Base-by-base conservation (phyloP, 2,329 filamentous ascomycete genomes). In the Dactylonectria estremocensis region DNA sequence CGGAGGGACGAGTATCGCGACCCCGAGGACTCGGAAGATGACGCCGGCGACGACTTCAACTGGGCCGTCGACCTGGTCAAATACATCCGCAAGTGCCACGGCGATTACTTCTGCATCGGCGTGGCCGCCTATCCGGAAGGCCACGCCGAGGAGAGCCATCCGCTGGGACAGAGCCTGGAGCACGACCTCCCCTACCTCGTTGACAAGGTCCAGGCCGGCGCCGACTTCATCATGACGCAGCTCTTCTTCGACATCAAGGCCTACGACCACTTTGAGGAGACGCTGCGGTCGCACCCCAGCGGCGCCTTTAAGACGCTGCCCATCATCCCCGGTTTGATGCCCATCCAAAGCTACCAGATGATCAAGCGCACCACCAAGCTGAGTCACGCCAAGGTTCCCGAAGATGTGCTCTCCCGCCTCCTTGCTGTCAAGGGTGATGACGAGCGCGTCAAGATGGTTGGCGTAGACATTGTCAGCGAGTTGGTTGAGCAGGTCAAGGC, bases 201-300 rank as follows among this genome's bases (percentile, higher is more conserved):
- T 11, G 95, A 97, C 73, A 99, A 99, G 86, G 92, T 92, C 1
- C 87, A 92, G 74, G 96, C 96, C 3, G 96, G 96, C 1, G 96
- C 95, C 57, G 95, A 98, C 82, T 99, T 99, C 78, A 93, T 99
- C 81, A 97, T 99, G 94, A 98, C 96, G 1, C 96, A 99, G 81
- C 87, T 99, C 9, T 98, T 98, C 82, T 99, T 97, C 80, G 95
- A 98, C 78, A 88, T 95, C 24, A 87, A 93, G 3, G 93, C 93
- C 18, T 99, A 97, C 78, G 88, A 91, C 62, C 85, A 85, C 37
- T 98, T 97, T 77, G 95, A 98, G 83, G 87, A 84, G 71, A 89
- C 87, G 57, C 81, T 99, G 72, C 87, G 95, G 67, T 89, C 91
- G 60, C 94, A 99, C 77, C 90, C 93, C 54, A 97, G 93, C 76